Base-by-base conservation (phyloP, 345 rosid species). In the Rubroshorea leprosula region DNA sequence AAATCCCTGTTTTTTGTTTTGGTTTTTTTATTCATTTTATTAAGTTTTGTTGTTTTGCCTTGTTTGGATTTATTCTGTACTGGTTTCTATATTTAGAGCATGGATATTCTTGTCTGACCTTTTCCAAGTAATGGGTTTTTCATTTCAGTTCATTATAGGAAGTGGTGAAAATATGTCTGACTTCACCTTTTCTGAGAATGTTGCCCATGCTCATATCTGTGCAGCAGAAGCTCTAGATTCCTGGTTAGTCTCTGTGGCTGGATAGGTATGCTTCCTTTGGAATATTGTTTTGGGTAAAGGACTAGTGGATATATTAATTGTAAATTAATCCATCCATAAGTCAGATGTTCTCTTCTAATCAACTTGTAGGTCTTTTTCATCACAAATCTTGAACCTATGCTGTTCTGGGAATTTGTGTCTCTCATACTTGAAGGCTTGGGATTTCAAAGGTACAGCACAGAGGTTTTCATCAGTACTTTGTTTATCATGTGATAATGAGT, bases 151-250 rank as follows among this genome's bases (percentile, higher is more conserved):
- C 75, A 84, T 80, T 73, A 44, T 80, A 65, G 97, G 95, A 69
- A 77, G 66, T 50, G 93, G 91, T 74, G 96, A 78, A 72, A 92
- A 84, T 73, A 63, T 80, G 83, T 83, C 87, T 0, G 97, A 92
- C 79, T 92, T 92, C 66, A 92, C 89, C 58, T 92, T 78, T 77
- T 76, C 59, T 60, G 98, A 92, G 78, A 92, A 92, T 72, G 94
- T 81, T 63, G 73, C 76, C 59, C 95, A 83, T 80, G 95, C 98
- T 49, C 84, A 84, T 71, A 70, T 92, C 45, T 85, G 94, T 60
- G 91, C 94, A 7, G 79, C 68, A 47, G 83, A 83, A 77, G 85
- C 97, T 68, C 60, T 92, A 73, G 90, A 80, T 74, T 74, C 86
- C 39, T 76, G 65, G 54, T 69, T 59, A 63, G 76, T 84, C 48